Evolutionary conservation across 768 basidiomycete genomes (phyloP).

Genomic region (Trametes coccinea): DNA sequence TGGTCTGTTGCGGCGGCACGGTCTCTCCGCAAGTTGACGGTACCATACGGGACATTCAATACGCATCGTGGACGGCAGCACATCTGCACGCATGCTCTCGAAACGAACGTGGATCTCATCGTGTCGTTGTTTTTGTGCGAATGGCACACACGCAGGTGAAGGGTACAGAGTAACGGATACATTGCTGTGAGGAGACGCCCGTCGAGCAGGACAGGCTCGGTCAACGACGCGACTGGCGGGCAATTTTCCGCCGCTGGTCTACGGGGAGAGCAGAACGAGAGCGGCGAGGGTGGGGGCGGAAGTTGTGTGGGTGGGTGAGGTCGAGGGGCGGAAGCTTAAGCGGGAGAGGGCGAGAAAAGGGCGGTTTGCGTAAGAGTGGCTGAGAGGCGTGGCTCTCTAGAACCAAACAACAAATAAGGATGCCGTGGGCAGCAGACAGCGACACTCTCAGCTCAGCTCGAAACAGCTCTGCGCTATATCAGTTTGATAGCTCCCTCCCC

Average conservation of each 20-base stretch:
- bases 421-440: conserved; percentile 28
- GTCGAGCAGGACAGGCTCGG: conserved; percentile 2
- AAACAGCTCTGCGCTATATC: conserved; percentile 33
- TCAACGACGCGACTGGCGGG: background rate
- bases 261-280: background rate
- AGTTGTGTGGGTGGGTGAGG: background rate
- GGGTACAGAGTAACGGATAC: conserved; percentile 1
- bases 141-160: conserved; percentile 13
- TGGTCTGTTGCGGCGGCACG: background rate
- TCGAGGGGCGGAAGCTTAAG: background rate
- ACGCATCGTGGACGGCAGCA: conserved; percentile 1
- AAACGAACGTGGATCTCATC: conserved; percentile 12
- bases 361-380: conserved; percentile 30
- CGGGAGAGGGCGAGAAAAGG: conserved; percentile 20
- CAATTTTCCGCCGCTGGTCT: background rate
- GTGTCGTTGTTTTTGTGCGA: background rate
- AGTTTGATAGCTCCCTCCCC: conserved; percentile 29
- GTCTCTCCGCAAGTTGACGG: background rate
- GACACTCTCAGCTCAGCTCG: conserved; percentile 32
- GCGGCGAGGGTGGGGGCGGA: background rate
- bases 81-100: background rate
- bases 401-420: conserved; percentile 35
- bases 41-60: background rate
- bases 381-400: conserved; percentile 31
- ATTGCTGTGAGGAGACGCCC: conserved; percentile 5